Conservation (phyloP, 495 filamentous ascomycete species). For the Glarea lozoyensis region DNA sequence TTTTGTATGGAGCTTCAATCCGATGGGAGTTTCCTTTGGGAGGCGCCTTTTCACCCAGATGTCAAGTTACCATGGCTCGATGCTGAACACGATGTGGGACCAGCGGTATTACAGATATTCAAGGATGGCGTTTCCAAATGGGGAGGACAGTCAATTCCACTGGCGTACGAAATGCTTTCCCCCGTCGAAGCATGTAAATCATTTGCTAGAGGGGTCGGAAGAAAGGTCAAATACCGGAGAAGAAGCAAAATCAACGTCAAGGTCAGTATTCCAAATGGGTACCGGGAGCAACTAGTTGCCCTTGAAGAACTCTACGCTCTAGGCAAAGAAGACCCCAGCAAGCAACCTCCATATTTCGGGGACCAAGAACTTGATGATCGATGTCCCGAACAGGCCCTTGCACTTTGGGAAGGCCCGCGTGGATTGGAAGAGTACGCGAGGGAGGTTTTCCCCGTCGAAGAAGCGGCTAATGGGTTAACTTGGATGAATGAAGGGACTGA, state of each 20-base stretch:
- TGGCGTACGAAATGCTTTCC: constrained; percentile 86
- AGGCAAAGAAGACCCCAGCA: constrained; percentile 42
- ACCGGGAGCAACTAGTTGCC: constrained; percentile 78
- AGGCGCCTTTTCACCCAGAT: constrained; percentile 86
- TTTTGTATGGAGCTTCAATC: constrained; percentile 83
- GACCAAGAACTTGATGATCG: constrained; percentile 41
- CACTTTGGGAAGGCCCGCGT: constrained; percentile 84
- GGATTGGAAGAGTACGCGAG: constrained; percentile 93
- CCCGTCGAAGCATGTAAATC: constrained; percentile 71
- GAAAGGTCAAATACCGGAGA: constrained; percentile 67
- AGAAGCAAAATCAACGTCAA: constrained; percentile 67
- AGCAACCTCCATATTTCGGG: constrained; percentile 48
- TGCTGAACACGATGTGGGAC: constrained; percentile 92
- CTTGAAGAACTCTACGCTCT: constrained; percentile 54
- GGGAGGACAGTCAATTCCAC: constrained; percentile 63
- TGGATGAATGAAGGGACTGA: constrained; percentile 64
- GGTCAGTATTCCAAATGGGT: constrained; percentile 80
- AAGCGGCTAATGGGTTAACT: constrained; percentile 81
- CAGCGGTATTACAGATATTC: constrained; percentile 89
- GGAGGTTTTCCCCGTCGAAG: constrained; percentile 91
- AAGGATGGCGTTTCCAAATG: constrained; percentile 86
- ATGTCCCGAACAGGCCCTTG: constrained; percentile 62
- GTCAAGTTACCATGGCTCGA: constrained; percentile 92
- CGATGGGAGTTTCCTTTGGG: constrained; percentile 87
- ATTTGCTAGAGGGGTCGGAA: constrained; percentile 68